Evolutionary conservation across 176 grass and related monocot species (phyloP), one percentile per base, ranked within the genome.

Genomic region (Luzula sylvatica): DNA sequence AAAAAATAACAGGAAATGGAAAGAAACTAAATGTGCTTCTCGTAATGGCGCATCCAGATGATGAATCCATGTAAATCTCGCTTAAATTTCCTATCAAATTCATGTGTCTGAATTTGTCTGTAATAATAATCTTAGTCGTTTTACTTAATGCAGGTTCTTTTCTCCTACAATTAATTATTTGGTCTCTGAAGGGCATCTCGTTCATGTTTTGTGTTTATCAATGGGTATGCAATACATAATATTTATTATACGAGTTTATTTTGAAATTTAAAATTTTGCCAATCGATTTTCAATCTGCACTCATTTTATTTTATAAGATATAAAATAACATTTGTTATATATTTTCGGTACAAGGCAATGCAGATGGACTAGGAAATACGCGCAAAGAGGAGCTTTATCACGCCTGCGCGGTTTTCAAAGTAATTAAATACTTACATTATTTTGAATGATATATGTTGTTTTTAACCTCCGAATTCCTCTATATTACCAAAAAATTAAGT

Each of bases 161-260:
- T 46, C 84, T 55, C 84, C 84, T 46, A 79, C 71, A 16, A 86
- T 96, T 59, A 69, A 86, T 27, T 89, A 74, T 68, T 65, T 96
- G 67, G 78, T 61, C 44, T 79, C 80, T 38, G 74, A 86, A 56
- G 74, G 74, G 1, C 90, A 96, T 59, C 78, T 12, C 42, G 65
- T 89, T 58, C 90, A 96, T 23, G 52, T 96, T 52, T 48, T 96
- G 16, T 96, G 90, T 55, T 76, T 89, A 66, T 86, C 90, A 56
- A 15, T 64, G 11, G 59, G 59, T 64, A 64, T 9, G 46, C n/a
- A 46, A 7, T 32, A 46, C 7, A 0, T 28, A 22, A 32, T 19
- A n/a, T 64, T 23, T 45, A 4, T 26, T 61, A 35, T 35, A 4
- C 55, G 26, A 61, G 25, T 20, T 3, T 26, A 41, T 60, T 0